Conservation (phyloP, 75 land plant species). For the Selaginella moellendorffii region DNA sequence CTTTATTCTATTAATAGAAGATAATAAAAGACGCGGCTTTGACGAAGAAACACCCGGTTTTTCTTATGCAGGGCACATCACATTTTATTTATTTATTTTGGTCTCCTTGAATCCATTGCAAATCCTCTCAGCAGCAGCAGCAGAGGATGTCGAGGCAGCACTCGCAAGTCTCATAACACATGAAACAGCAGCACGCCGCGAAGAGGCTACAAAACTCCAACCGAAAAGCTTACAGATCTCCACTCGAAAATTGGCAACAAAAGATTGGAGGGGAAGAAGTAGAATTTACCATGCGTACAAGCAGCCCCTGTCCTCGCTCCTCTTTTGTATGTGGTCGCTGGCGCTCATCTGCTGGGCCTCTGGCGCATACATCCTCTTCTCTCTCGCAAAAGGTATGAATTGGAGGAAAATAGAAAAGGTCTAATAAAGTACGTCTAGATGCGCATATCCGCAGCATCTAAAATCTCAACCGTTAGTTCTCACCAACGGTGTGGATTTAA, state of each 20-base stretch:
- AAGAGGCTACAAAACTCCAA: conserved; percentile 8
- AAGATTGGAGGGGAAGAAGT: not conserved
- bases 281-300: too few species aligned
- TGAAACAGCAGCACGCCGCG: conserved; percentile 12
- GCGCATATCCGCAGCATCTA: too few species aligned
- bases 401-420: too few species aligned
- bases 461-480: too few species aligned
- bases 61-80: too few species aligned
- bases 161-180: conserved; percentile 18
- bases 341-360: too few species aligned
- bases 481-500: too few species aligned
- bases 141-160: conserved; percentile 15
- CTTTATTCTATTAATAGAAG: too few species aligned
- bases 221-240: not conserved
- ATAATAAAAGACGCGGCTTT: too few species aligned
- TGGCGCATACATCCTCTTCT: conserved; percentile 21
- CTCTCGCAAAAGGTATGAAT: too few species aligned
- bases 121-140: conserved; percentile 8
- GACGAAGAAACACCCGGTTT: too few species aligned
- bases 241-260: not conserved
- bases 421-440: too few species aligned
- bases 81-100: not conserved
- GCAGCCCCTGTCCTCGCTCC: conserved; percentile 32
- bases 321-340: conserved; percentile 19
- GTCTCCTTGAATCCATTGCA: not conserved